Conservation (phyloP, 805 yeast genomes). For the Candida oleophila region DNA sequence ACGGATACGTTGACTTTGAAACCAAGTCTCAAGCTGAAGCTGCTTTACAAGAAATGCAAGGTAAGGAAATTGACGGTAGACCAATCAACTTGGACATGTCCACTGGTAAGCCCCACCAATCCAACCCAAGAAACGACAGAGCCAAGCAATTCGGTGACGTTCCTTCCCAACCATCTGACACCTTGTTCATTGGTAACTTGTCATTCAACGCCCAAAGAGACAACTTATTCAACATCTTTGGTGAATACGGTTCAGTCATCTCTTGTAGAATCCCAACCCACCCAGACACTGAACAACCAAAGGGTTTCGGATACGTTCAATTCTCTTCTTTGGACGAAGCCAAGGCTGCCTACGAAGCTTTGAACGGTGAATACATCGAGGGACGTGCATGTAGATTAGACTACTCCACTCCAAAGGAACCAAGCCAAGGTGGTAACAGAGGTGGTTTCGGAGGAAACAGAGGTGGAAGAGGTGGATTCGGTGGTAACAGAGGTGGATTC, state of each 20-base stretch:
- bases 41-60: conserved; percentile 83
- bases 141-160: conserved; percentile 89
- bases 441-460: conserved; percentile 37
- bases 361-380: conserved; percentile 85
- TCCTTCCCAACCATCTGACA: conserved; percentile 90
- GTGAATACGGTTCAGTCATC: conserved; percentile 75
- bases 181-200: conserved; percentile 93
- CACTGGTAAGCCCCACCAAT: conserved; percentile 70
- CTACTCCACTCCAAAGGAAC: conserved; percentile 86
- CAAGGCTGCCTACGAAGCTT: conserved; percentile 77
- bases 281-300: conserved; percentile 98
- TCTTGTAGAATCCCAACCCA: conserved; percentile 96
- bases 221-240: conserved; percentile 67
- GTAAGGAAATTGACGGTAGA: conserved; percentile 95
- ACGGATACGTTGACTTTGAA: conserved; percentile 95
- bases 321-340: conserved; percentile 86
- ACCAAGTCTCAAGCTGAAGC: conserved; percentile 75
- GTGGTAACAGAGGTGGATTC: conserved; percentile 18
- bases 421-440: conserved; percentile 38
- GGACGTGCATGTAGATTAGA: conserved; percentile 96
- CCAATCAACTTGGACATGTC: conserved; percentile 93
- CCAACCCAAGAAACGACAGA: conserved; percentile 64
- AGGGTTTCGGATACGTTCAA: conserved; percentile 98
- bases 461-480: conserved; percentile 24
- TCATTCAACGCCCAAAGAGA: conserved; percentile 89